Evolutionary conservation across 225 moss, liverwort and hornwort genomes (phyloP), one percentile per base, ranked within the genome.

Genomic region (Neckera pumila): DNA sequence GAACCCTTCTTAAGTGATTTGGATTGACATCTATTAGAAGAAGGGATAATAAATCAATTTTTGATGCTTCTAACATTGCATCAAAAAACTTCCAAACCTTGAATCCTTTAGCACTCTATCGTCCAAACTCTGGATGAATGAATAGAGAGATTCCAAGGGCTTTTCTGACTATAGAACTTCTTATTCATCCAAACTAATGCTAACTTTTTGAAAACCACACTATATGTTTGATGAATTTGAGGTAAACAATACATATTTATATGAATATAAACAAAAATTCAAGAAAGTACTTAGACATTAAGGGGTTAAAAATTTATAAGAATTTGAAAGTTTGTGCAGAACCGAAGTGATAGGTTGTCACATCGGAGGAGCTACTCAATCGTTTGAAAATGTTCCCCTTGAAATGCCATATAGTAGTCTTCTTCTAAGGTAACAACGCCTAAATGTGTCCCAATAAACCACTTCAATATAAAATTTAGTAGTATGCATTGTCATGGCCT

Each of bases 311-410:
- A 82, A 59, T 43, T 89, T 85, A 92, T 9, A 60, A 86, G 8
- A 65, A 40, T 78, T 85, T 85, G 73, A 56, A 83, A 82, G 34
- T 12, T 76, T 87, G 65, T 92, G 91, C 89, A 92, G 92, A 92
- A 89, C 43, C 88, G 80, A 82, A 92, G 91, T 76, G 85, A 88
- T 62, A 91, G 88, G 82, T n/a, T 92, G 6, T 80, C 79, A 13
- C 91, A 92, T 34, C 78, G 81, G 21, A 92, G 89, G 75, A 92
- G 91, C 81, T 51, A 88, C 62, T 88, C 92, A 49, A 74, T 88
- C 3, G 18, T 91, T 61, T 92, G 69, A 9, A 71, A 72, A 51
- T 43, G 57, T 51, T 67, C 26, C 23, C 14, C 15, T 70, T 58
- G 58, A 49, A 75, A 88, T 78, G 36, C 26, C 31, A 70, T 60